These are phyloP conservation scores for Fusarium tuaranense DNA, from an alignment of 2,329 filamentous ascomycete species.

Conservation along the genomic window DNA sequence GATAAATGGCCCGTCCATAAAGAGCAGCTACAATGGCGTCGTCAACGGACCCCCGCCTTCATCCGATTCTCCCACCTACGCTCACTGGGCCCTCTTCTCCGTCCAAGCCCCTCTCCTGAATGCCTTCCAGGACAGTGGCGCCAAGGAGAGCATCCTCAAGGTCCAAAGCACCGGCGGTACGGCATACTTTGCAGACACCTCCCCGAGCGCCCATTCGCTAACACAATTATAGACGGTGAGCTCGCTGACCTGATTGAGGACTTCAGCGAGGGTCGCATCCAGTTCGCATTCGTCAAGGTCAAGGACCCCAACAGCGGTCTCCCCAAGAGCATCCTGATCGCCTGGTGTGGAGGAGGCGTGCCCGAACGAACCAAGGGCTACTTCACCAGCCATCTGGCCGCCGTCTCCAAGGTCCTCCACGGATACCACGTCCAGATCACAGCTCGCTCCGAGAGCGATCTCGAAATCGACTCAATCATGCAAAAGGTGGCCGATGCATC, in stretches of 20 bases:
- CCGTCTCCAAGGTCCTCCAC: constrained; percentile 92
- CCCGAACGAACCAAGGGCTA: constrained; percentile 99
- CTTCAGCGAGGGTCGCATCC: constrained; percentile 95
- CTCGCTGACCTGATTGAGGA: constrained; percentile 91
- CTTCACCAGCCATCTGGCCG: constrained; percentile 92
- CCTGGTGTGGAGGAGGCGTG: constrained; percentile 97
- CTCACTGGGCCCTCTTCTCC: constrained; percentile 93
- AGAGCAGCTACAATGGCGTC: constrained; percentile 77
- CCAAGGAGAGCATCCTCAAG: constrained; percentile 95
- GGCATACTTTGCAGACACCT: constrained; percentile 23
- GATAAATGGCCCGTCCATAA: constrained; percentile 84
- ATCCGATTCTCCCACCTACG: constrained; percentile 81
- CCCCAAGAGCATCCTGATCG: constrained; percentile 92
- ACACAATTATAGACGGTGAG: constrained; percentile 78
- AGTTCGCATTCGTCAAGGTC: constrained; percentile 97
- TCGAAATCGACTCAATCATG: constrained; percentile 88
- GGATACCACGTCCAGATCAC: constrained; percentile 99
- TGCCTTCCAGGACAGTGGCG: constrained; percentile 87
- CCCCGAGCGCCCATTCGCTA: constrained; percentile 23
- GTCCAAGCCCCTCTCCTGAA: constrained; percentile 93
- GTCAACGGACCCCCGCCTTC: constrained; percentile 64
- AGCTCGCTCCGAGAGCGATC: constrained; percentile 88
- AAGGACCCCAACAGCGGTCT: constrained; percentile 92
- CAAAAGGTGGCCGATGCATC: constrained; percentile 96
- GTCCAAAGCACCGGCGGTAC: constrained; percentile 91